Evolutionary conservation across 2,329 filamentous ascomycete species (phyloP).

Genomic region (Sporothrix mexicana): DNA sequence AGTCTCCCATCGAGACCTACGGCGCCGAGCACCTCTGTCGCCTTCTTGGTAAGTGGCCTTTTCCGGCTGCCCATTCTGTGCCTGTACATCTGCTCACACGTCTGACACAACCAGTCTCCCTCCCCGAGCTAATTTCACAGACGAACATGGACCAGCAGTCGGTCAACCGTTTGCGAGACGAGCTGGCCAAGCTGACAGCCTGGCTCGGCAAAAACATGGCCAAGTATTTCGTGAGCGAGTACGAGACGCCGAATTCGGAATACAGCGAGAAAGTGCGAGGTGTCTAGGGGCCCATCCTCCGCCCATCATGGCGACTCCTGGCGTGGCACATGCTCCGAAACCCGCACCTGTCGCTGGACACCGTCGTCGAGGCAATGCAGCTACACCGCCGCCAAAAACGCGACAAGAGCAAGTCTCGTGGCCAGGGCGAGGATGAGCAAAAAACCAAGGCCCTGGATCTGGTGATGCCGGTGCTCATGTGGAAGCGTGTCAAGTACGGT

Average conservation of each 20-base stretch:
- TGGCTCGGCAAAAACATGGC: slow-evolving; percentile 82
- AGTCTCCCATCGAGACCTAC: slow-evolving; percentile 80
- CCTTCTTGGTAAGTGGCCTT: slow-evolving; percentile 72
- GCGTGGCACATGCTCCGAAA: not conserved
- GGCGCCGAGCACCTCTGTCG: slow-evolving; percentile 91
- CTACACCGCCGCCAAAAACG: not conserved
- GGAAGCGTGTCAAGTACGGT: not conserved
- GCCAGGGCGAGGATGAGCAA: too few relatives aligned
- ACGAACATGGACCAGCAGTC: slow-evolving; percentile 98
- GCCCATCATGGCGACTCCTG: not conserved
- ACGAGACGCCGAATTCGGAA: slow-evolving; percentile 73
- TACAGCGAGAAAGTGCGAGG: slow-evolving; percentile 66
- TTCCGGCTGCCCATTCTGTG: not conserved
- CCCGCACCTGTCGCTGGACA: not conserved
- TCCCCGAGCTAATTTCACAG: slow-evolving; percentile 92
- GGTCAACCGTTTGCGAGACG: slow-evolving; percentile 83
- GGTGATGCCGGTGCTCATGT: not conserved
- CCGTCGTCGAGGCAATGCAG: not conserved
- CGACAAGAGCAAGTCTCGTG: too few relatives aligned
- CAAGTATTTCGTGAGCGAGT: slow-evolving; percentile 77
- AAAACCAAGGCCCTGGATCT: not conserved
- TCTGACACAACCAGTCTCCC: slow-evolving; percentile 65
- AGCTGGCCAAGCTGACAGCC: slow-evolving; percentile 81
- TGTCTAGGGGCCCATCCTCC: slow-evolving; percentile 43
- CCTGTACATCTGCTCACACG: not conserved